Evolutionary conservation across 805 yeast genomes (phyloP), one percentile per base, ranked within the genome.

Genomic region (Kodamaea lidongshanica): DNA sequence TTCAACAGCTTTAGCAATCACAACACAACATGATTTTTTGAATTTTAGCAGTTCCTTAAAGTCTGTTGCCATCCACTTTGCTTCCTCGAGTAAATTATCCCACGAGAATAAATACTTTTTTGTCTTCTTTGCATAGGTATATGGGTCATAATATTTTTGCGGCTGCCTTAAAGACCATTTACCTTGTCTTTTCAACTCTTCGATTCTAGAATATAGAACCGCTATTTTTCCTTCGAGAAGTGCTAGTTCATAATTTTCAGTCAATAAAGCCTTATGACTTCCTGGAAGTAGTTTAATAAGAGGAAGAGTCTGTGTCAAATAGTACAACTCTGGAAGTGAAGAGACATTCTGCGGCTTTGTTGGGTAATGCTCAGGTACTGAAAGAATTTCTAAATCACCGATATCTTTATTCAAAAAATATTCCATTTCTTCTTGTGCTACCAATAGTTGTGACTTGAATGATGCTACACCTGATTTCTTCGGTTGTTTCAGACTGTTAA

Each of bases 151-250:
- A 45, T 68, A 79, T 39, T 72, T 69, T 30, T 70, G 64, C 0
- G 94, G 95, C 52, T 92, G 98, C 31, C 94, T 68, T 31, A 92
- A 61, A 13, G 95, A 79, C 97, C 98, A 92, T 45, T 83, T 77
- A 2, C 84, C 82, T 35, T 80, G 79, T 27, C 94, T 66, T 52
- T 86, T 85, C 39, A 92, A 65, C 52, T 89, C 97, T 48, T 89
- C 97, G 27, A 92, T 88, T 38, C 97, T 67, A 2, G 94, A 81
- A 45, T 86, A 82, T 12, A 86, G 76, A 7, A 87, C 96, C 0
- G 94, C 84, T 3, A 89, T 77, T 50, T 88, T 82, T 3, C 96
- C 95, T 50, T 92, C 98, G 9, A 85, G 72, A 19, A 88, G 61
- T 0, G 95, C 84, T 45, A 81, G 73, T 48, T 86, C 94, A 56